phyloP scores from a whole-genome alignment of 202 grass and related monocot genomes.

The Setaria viridis region DNA sequence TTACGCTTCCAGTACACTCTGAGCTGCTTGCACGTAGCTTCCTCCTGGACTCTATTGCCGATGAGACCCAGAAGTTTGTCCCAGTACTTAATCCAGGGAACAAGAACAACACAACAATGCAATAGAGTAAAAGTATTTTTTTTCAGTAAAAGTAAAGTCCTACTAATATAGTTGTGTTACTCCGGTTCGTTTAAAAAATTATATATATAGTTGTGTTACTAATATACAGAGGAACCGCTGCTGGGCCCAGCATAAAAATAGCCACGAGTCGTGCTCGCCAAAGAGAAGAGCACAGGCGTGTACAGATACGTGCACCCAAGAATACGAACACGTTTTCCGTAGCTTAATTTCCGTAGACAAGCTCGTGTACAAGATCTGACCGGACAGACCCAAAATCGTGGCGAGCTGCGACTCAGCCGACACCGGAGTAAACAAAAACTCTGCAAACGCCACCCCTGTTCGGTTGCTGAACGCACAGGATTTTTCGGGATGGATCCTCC shows the following conservation, averaged over 20 bases:
- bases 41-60: background rate
- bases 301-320: too few species aligned
- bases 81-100: background rate
- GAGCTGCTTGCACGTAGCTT: slow-evolving; percentile 43
- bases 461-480: slow-evolving; percentile 25
- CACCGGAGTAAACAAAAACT: slow-evolving; percentile 33
- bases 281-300: background rate
- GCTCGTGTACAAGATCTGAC: slow-evolving; percentile 7
- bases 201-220: background rate
- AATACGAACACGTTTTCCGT: slow-evolving; percentile 3
- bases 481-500: background rate
- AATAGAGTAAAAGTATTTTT: background rate
- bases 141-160: too few species aligned
- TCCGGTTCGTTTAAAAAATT: too few species aligned
- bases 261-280: background rate
- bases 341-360: background rate
- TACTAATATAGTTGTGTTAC: background rate
- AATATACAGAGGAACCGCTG: background rate
- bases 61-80: slow-evolving; percentile 14
- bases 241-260: background rate
- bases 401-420: slow-evolving; percentile 39
- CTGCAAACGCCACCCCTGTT: background rate
- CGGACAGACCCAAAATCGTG: slow-evolving; percentile 1
- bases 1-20: slow-evolving; percentile 3
- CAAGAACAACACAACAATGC: background rate